Conservation (phyloP, 306 rosid genomes). For the Urtica urens region DNA sequence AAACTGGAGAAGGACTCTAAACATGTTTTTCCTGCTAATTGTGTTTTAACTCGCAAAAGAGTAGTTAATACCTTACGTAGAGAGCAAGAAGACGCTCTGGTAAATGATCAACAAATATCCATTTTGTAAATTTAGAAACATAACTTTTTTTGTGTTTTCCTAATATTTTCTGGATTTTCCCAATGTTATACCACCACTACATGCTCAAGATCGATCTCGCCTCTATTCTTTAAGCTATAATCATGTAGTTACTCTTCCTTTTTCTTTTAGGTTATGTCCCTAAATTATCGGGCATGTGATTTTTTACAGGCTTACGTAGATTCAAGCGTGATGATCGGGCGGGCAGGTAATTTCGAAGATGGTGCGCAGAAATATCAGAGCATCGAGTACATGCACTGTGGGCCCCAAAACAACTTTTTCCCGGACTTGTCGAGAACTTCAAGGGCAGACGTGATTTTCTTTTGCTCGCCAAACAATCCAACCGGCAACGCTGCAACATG, state of each 20-base stretch:
- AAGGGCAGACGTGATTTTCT: constrained; percentile 47
- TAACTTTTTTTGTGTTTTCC: no score
- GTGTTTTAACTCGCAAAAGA: no score
- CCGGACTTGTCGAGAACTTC: constrained; percentile 40
- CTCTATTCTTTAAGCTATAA: no score
- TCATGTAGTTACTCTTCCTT: background rate
- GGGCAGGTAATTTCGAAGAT: constrained; percentile 31
- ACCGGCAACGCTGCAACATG: constrained; percentile 70
- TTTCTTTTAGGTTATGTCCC: background rate
- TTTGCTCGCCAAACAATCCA: constrained; percentile 84
- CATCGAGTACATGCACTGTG: constrained; percentile 60
- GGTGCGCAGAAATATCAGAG: constrained; percentile 28
- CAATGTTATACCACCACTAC: no score
- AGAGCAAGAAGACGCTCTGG: no score
- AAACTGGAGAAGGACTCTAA: no score
- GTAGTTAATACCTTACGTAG: no score
- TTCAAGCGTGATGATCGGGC: constrained; percentile 67
- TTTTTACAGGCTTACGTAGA: constrained; percentile 57
- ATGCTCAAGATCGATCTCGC: no score
- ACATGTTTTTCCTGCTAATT: no score
- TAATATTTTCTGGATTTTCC: no score
- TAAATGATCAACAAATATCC: no score
- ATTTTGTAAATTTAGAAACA: no score
- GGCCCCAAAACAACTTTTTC: constrained; percentile 42
- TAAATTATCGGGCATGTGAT: background rate